Base-by-base conservation (phyloP, 192 early-diverging fungal genomes). In the Entomortierella chlamydospora region DNA sequence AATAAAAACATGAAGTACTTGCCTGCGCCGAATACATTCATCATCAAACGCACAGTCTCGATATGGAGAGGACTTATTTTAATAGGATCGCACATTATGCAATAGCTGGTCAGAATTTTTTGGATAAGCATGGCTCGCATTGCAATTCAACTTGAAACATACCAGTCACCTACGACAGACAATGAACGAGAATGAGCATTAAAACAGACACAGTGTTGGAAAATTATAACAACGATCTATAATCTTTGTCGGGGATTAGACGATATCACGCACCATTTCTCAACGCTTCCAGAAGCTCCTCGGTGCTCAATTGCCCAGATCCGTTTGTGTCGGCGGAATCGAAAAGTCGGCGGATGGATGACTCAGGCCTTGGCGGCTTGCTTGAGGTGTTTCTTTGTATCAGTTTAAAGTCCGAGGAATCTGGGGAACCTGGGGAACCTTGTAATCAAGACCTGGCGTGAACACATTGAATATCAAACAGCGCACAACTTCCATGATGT, bases 31-130 rank as follows among this genome's bases (percentile, higher is more conserved):
- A 93, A 92, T 90, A 93, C 91, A 66, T 87, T 87, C 69, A 95
- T 85, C 91, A 95, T 92, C 64, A 92, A 67, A 64, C 91, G 92
- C 8, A 94, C 92, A 34, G 94, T 95, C 73, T 93, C 93, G 47
- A 89, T 83, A 82, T 91, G 93, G 86, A 95, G 93, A 8, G 86
- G 91, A 61, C 87, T 92, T n/a, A n/a, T n/a, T n/a, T n/a, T n/a
- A n/a, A n/a, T n/a, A n/a, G n/a, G n/a, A n/a, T n/a, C n/a, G n/a
- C n/a, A n/a, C n/a, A n/a, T n/a, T n/a, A n/a, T n/a, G n/a, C n/a
- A n/a, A n/a, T n/a, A n/a, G n/a, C n/a, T n/a, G n/a, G n/a, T n/a
- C n/a, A n/a, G n/a, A n/a, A n/a, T n/a, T n/a, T n/a, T n/a, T n/a
- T n/a, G n/a, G n/a, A n/a, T n/a, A n/a, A n/a, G n/a, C n/a, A n/a